Evolutionary conservation across 352 stramenopile genomes (phyloP).

Genomic region (Pythium dissimile): DNA sequence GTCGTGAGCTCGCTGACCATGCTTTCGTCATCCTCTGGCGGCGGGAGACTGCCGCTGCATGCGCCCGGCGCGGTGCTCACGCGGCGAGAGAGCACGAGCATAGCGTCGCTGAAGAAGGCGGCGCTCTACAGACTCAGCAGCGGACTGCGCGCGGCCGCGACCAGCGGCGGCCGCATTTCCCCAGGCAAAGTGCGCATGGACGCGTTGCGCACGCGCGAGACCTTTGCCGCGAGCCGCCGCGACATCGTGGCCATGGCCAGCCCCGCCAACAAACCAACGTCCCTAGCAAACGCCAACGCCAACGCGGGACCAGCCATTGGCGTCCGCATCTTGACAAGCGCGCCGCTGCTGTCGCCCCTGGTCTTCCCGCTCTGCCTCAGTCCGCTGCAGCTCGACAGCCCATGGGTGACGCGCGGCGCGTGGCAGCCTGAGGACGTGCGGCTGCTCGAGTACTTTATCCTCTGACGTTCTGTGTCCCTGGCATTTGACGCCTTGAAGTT

Average conservation of each 20-base stretch:
- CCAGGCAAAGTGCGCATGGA: constrained; percentile 11
- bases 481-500: not conserved
- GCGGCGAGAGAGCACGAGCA: not conserved
- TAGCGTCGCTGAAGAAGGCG: not conserved
- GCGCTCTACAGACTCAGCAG: constrained; percentile 18
- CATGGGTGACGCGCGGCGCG: constrained; percentile 7
- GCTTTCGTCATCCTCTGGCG: not conserved
- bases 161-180: constrained; percentile 15
- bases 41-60: no score
- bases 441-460: constrained; percentile 74
- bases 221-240: constrained; percentile 4
- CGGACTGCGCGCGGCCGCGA: not conserved
- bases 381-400: constrained; percentile 5
- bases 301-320: no score
- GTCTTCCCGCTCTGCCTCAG: constrained; percentile 13
- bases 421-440: constrained; percentile 54
- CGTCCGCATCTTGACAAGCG: no score
- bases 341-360: not conserved
- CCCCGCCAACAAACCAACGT: not conserved
- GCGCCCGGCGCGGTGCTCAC: constrained; percentile 2
- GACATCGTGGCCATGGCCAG: constrained; percentile 23
- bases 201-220: not conserved
- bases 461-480: constrained; percentile 24
- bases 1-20: constrained; percentile 11
- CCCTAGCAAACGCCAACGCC: no score